Evolutionary conservation across 2,329 filamentous ascomycete genomes (phyloP).

Genomic region (Aspergillus pseudonomiae): DNA sequence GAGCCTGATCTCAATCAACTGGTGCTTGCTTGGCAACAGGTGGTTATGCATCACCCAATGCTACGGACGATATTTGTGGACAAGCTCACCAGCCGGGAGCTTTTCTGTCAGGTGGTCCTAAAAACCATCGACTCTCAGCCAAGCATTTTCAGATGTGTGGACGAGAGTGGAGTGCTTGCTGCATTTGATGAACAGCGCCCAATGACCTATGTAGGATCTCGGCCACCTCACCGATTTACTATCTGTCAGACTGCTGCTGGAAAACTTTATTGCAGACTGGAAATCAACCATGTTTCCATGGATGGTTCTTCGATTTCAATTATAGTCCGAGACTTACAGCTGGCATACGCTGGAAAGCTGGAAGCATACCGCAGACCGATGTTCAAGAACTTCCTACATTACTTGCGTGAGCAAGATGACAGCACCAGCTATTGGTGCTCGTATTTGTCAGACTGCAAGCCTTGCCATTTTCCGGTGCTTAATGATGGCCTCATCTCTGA

Average conservation of each 20-base stretch:
- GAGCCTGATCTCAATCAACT: conserved; percentile 32
- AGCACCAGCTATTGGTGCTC: conserved; percentile 43
- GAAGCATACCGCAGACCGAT: conserved; percentile 37
- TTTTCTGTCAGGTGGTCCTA: conserved; percentile 40
- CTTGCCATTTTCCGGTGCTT: conserved; percentile 41
- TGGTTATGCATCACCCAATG: conserved; percentile 38
- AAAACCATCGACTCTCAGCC: conserved; percentile 33
- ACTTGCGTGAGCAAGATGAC: conserved; percentile 29
- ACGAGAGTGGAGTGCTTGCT: conserved; percentile 32
- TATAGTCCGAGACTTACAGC: conserved; percentile 49
- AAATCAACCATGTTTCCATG: conserved; percentile 56
- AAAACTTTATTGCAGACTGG: conserved; percentile 50
- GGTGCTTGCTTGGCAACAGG: conserved; percentile 33
- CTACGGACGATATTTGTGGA: conserved; percentile 42
- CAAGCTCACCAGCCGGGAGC: conserved; percentile 33
- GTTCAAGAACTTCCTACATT: conserved; percentile 41
- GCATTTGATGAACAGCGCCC: conserved; percentile 33
- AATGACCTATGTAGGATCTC: conserved; percentile 27
- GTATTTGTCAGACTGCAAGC: conserved; percentile 37
- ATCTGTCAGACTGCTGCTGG: conserved; percentile 46
- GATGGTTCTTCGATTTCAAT: conserved; percentile 56
- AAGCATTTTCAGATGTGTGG: conserved; percentile 33
- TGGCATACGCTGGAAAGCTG: conserved; percentile 50
- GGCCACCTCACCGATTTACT: conserved; percentile 50
- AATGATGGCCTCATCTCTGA: conserved; percentile 29